Conservation (phyloP, 371 early-diverging fungal species). For the Umbelopsis sp. region DNA sequence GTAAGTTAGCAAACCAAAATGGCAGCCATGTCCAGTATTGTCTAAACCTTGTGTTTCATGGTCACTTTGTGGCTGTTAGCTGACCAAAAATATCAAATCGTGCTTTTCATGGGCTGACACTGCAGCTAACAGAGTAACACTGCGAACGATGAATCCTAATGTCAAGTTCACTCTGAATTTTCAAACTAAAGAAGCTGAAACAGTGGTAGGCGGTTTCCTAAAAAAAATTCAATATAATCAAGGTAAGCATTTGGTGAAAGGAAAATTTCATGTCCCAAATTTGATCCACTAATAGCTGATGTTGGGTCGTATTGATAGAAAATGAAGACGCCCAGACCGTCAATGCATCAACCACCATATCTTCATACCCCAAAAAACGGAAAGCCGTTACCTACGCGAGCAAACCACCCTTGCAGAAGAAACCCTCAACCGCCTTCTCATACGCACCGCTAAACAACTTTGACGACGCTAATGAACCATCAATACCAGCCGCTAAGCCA, state of each 20-base stretch:
- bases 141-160: background rate
- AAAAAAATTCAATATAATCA: constrained; percentile 10
- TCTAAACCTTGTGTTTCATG: too few relatives aligned
- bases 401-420: background rate
- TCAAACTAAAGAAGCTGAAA: background rate
- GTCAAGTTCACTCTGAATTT: background rate
- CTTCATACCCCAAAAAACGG: background rate
- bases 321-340: background rate
- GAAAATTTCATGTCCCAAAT: too few relatives aligned
- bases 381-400: constrained; percentile 6
- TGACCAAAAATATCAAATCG: constrained; percentile 7
- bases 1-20: background rate
- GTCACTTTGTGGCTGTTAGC: background rate
- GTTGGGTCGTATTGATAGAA: too few relatives aligned
- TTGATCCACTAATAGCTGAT: too few relatives aligned
- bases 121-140: background rate
- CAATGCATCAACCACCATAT: background rate
- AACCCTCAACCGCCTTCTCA: background rate
- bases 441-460: constrained; percentile 6
- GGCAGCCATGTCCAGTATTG: too few relatives aligned
- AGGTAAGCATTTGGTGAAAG: background rate
- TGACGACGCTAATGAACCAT: background rate
- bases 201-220: background rate
- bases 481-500: too few relatives aligned
- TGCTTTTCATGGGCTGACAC: constrained; percentile 3